Evolutionary conservation across 768 basidiomycete genomes (phyloP), one percentile per base, ranked within the genome.

Genomic region (Phanerochaete sordida): DNA sequence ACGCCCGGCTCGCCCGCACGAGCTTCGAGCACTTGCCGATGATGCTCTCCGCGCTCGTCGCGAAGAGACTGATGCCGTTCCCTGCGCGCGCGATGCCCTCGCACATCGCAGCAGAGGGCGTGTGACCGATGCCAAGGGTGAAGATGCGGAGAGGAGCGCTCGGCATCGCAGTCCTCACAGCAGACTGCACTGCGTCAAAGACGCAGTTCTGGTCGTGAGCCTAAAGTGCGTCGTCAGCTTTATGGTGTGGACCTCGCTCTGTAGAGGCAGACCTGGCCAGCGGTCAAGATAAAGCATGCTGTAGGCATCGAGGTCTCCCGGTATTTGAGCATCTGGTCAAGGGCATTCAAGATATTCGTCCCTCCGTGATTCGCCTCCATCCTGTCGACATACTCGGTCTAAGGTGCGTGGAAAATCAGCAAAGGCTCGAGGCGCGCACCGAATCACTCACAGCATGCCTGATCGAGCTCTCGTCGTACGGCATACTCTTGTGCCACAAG

Each of bases 241-340:
- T n/a, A 48, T 28, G 24, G 47, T 24, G 5, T 4, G 12, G 26
- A 5, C 16, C 21, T 52, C 35, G 12, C 23, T 35, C 28, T 12
- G 3, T 35, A 37, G 2, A 33, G 61, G 37, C 73, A 1, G 30
- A 83, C 77, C 53, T 78, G 69, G n/a, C 86, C 86, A 58, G 86
- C 86, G 1, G 86, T 88, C 35, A 88, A 70, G 15, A 87, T 68
- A 61, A 87, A 85, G 8, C 85, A 68, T 8, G 73, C 77, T 0
- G 82, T 81, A 1, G 84, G 75, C 1, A 76, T 73, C 30, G 66
- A 61, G 9, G 21, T 49, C 9, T 63, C 66, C 5, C 81, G 76
- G 5, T 66, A 66, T 1, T 56, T 30, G 21, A 84, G 73, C 24
- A 78, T 77, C 1, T 51, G 28, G 3, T 68, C 55, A 23, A 87